phyloP scores from a whole-genome alignment of 208 protist species.

The Trypanosoma caninum region DNA sequence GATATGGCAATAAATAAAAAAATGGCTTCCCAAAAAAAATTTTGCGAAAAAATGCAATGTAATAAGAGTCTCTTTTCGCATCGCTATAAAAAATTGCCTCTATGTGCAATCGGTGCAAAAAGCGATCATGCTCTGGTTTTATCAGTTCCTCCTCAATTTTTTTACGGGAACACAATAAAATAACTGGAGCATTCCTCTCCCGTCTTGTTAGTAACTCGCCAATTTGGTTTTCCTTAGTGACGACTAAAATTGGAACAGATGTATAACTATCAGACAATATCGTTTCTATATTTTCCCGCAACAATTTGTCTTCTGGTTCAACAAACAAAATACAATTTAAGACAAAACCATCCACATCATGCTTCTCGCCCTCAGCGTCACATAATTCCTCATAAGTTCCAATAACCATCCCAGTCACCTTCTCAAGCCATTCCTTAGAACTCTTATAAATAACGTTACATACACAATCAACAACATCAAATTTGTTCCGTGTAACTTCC shows the following conservation, averaged over 20 bases:
- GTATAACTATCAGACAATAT: slow-evolving; percentile 58
- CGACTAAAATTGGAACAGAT: slow-evolving; percentile 42
- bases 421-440: slow-evolving; percentile 26
- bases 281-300: slow-evolving; percentile 27
- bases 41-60: slow-evolving; percentile 10
- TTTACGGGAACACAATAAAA: slow-evolving; percentile 41
- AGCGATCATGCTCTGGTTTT: slow-evolving; percentile 22
- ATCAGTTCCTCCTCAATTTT: slow-evolving; percentile 42
- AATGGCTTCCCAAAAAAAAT: slow-evolving; percentile 3
- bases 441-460: not conserved
- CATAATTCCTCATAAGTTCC: slow-evolving; percentile 32
- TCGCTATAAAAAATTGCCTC: slow-evolving; percentile 15
- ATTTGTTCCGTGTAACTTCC: not conserved
- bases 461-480: not conserved
- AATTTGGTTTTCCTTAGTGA: slow-evolving; percentile 21
- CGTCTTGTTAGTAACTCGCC: slow-evolving; percentile 2
- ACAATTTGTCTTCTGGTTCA: slow-evolving; percentile 24
- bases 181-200: slow-evolving; percentile 30
- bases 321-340: slow-evolving; percentile 39
- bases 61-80: not conserved
- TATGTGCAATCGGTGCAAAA: slow-evolving; percentile 11
- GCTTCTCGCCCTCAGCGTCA: slow-evolving; percentile 9
- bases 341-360: not conserved
- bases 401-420: slow-evolving; percentile 13
- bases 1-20: not conserved